Conservation (phyloP, 495 filamentous ascomycete species). For the Cryomyces antarcticus region DNA sequence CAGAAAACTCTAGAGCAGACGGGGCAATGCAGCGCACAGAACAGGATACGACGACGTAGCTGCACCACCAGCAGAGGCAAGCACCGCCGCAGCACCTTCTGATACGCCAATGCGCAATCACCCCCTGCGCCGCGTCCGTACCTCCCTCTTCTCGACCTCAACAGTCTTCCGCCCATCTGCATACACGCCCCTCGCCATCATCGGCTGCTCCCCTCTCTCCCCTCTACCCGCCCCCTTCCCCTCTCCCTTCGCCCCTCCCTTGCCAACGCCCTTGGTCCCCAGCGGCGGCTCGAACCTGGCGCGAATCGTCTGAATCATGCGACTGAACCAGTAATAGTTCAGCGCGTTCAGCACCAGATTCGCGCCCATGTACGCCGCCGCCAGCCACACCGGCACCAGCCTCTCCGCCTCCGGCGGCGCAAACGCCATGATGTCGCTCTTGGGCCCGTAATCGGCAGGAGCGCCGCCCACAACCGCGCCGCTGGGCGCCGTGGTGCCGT, state of each 20-base stretch:
- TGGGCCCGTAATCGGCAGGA: constrained; percentile 6
- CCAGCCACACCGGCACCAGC: constrained; percentile 60
- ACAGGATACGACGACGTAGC: too few relatives aligned
- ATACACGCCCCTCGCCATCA: constrained; percentile 2
- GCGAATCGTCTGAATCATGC: constrained; percentile 83
- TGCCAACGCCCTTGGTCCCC: constrained; percentile 14
- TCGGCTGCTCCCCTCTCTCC: constrained; percentile 1
- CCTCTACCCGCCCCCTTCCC: constrained; percentile 4
- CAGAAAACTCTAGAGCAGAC: too few relatives aligned
- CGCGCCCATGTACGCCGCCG: constrained; percentile 47
- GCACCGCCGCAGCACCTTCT: too few relatives aligned
- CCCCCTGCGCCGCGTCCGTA: constrained; percentile 2
- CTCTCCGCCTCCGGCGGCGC: constrained; percentile 16
- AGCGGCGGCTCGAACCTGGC: constrained; percentile 63
- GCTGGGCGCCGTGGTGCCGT: neutral
- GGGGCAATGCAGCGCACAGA: too few relatives aligned
- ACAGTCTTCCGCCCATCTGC: constrained; percentile 4
- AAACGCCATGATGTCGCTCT: constrained; percentile 31
- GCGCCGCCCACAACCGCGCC: constrained; percentile 15
- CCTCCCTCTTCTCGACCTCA: constrained; percentile 9
- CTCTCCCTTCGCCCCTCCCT: constrained; percentile 1
- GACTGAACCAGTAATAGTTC: constrained; percentile 92
- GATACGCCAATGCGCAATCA: neutral
- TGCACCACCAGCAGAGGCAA: too few relatives aligned
- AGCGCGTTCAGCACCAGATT: constrained; percentile 69